These are phyloP conservation scores for Tetrapisispora fleetii DNA, from an alignment of 805 yeast species.

Conservation along the genomic window DNA sequence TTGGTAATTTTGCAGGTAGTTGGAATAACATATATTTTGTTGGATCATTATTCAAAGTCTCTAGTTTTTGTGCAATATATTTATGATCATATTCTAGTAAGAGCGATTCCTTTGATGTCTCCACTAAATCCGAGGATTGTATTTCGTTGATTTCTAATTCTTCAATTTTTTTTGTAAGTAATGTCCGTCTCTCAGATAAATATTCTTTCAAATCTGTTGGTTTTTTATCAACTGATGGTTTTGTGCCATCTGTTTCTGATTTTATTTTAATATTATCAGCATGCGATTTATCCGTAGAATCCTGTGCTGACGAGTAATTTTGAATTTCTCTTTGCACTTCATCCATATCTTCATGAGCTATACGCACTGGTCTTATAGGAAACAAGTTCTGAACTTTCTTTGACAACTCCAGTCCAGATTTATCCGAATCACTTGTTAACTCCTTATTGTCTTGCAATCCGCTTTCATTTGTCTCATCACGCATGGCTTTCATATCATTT, in stretches of 20 bases:
- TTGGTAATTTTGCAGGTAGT: slow-evolving; percentile 31
- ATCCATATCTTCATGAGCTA: slow-evolving; percentile 34
- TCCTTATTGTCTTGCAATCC: slow-evolving; percentile 14
- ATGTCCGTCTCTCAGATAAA: slow-evolving; percentile 17
- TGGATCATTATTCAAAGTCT: slow-evolving; percentile 25
- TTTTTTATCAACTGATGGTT: slow-evolving; percentile 16
- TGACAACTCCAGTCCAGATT: background rate
- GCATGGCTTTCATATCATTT: slow-evolving; percentile 23
- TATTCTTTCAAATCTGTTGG: slow-evolving; percentile 10
- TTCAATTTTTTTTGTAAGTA: background rate
- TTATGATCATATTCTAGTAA: slow-evolving; percentile 33
- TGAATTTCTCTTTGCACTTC: slow-evolving; percentile 26
- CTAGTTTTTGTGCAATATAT: slow-evolving; percentile 25
- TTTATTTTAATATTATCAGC: background rate
- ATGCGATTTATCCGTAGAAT: slow-evolving; percentile 24
- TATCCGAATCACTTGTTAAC: slow-evolving; percentile 12
- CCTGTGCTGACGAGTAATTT: slow-evolving; percentile 17
- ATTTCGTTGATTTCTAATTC: slow-evolving; percentile 8
- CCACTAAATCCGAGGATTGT: slow-evolving; percentile 24
- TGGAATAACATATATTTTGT: slow-evolving; percentile 32
- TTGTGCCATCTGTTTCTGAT: background rate
- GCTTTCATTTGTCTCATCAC: background rate
- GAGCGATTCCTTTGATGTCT: slow-evolving; percentile 30
- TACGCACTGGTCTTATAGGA: slow-evolving; percentile 62
- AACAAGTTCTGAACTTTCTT: slow-evolving; percentile 34